Conservation (phyloP, 768 basidiomycete species). For the Tremella fuciformis region DNA sequence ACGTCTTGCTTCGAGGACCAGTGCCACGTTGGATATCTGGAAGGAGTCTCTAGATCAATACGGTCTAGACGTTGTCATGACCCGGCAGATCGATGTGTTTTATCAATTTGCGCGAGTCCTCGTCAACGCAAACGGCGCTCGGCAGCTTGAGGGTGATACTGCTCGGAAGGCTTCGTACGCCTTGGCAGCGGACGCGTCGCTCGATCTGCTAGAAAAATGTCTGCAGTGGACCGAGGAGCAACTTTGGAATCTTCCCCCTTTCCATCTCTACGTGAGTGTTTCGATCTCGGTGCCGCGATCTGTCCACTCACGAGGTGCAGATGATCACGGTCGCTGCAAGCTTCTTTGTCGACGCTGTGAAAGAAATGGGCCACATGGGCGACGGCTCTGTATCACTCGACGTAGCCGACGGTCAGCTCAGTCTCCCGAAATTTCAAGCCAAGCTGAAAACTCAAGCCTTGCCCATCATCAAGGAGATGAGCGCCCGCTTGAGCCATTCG, state of each 20-base stretch:
- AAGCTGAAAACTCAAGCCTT: not conserved
- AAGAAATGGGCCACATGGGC: not conserved
- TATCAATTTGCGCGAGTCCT: not conserved
- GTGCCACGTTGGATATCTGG: constrained; percentile 2
- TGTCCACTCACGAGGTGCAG: not conserved
- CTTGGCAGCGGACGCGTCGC: constrained; percentile 2
- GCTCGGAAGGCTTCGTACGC: not conserved
- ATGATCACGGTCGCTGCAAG: constrained; percentile 1
- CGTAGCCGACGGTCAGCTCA: not conserved
- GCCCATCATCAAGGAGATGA: not conserved
- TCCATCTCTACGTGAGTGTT: constrained; percentile 3
- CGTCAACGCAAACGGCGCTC: not conserved
- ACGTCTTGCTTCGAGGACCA: not conserved
- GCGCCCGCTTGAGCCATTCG: not conserved
- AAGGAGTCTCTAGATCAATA: not conserved
- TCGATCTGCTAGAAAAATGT: not conserved
- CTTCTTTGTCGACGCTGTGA: constrained; percentile 5
- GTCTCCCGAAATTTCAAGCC: not conserved
- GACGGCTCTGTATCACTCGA: not conserved
- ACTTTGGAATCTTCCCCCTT: not conserved
- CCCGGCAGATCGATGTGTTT: constrained; percentile 2
- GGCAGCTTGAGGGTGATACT: not conserved
- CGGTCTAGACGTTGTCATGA: not conserved
- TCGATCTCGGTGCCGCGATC: not conserved
- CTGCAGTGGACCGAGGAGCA: not conserved